Percentiles rank a stretch among this genome's conserved stretches.
Conservation (phyloP, 805 yeast genomes). For the Metschnikowia amazonensis region DNA sequence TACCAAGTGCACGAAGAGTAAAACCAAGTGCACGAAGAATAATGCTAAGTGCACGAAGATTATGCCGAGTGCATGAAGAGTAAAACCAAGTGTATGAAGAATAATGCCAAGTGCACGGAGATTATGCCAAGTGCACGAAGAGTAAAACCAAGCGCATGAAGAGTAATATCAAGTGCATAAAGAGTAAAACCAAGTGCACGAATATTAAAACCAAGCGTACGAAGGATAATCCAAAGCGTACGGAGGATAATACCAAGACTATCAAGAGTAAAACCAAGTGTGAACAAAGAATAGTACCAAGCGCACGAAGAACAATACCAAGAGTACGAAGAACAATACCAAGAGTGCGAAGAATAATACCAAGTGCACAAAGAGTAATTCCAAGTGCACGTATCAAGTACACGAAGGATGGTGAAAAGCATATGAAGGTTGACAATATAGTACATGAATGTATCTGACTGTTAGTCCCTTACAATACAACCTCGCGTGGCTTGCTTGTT, state of each 20-base stretch:
- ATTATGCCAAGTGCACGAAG: too few species aligned
- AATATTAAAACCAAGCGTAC: background rate
- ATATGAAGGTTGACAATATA: background rate
- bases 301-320: background rate
- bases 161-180: background rate
- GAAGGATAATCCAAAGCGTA: too few species aligned
- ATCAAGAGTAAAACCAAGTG: too few species aligned
- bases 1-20: background rate
- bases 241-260: too few species aligned
- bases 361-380: too few species aligned
- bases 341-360: background rate
- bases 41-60: too few species aligned
- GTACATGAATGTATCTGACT: background rate
- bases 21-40: background rate
- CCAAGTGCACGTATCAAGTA: too few species aligned
- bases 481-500: background rate
- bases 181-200: background rate
- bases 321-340: background rate
- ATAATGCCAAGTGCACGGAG: too few species aligned
- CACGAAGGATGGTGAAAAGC: background rate
- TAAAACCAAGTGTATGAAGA: too few species aligned
- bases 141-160: background rate
- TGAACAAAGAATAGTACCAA: background rate
- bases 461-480: background rate
- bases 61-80: too few species aligned